A percentile compares a stretch with the other conserved stretches of the same genome.
Conservation (phyloP, 352 stramenopile species). For the Phytophthora hibernalis region DNA sequence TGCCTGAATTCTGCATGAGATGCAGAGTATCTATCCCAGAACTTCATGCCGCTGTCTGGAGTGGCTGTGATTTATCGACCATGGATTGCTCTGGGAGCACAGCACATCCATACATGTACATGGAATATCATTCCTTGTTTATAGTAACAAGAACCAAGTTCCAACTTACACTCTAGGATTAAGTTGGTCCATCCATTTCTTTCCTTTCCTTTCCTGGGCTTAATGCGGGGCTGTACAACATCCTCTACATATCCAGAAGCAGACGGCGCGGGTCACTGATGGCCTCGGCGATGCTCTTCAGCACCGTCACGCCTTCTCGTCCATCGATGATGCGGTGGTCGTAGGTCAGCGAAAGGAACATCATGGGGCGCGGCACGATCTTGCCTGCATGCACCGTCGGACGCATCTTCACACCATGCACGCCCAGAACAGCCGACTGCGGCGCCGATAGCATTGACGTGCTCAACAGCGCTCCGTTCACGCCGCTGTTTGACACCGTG, state of each 20-base stretch:
- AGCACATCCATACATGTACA: conserved; percentile 13
- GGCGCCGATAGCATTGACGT: conserved; percentile 99
- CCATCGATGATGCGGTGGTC: conserved; percentile 99
- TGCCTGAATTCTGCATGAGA: background rate
- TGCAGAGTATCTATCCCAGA: too few relatives aligned
- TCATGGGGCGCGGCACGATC: conserved; percentile 98
- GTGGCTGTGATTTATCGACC: conserved; percentile 17
- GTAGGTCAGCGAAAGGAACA: conserved; percentile 99
- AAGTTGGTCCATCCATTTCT: conserved; percentile 20
- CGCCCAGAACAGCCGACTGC: conserved; percentile 98
- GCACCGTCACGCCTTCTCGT: conserved; percentile 98
- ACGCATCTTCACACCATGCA: conserved; percentile 98
- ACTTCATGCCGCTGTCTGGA: conserved; percentile 4
- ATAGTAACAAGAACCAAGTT: conserved; percentile 29
- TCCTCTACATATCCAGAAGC: conserved; percentile 81
- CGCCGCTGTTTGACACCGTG: conserved; percentile 98
- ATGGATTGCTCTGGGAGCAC: conserved; percentile 1
- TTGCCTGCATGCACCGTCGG: conserved; percentile 93
- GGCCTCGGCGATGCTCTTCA: conserved; percentile 98
- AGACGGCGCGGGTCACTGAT: conserved; percentile 96
- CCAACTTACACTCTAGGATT: conserved; percentile 30
- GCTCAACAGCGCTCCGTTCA: conserved; percentile 97
- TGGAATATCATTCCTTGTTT: conserved; percentile 7
- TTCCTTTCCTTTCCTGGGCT: background rate
- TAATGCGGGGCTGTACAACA: background rate